Percentiles rank a stretch among this genome's conserved stretches.
phyloP scores from a whole-genome alignment of 495 filamentous ascomycete species.

The Neurospora sp. region DNA sequence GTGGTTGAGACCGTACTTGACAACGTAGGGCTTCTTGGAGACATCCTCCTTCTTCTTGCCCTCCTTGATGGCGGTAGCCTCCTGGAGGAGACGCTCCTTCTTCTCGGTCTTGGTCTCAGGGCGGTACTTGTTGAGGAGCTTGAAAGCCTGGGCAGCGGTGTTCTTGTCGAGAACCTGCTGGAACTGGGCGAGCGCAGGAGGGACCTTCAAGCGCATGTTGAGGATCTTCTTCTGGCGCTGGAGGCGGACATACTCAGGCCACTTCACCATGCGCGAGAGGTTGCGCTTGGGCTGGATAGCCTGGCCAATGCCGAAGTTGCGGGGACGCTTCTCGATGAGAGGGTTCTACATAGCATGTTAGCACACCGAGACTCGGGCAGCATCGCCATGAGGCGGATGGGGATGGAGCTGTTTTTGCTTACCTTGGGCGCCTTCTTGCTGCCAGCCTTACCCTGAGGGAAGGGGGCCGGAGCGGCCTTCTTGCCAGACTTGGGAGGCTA shows the following conservation, averaged over 20 bases:
- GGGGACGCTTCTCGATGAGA: constrained; percentile 92
- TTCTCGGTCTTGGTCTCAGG: constrained; percentile 99
- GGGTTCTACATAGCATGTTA: constrained; percentile 65
- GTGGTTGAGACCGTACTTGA: constrained; percentile 99
- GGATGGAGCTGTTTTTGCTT: constrained; percentile 23
- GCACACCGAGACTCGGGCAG: constrained; percentile 6
- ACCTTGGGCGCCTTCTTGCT: constrained; percentile 96
- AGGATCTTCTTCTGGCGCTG: constrained; percentile 99
- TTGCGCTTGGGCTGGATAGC: constrained; percentile 97
- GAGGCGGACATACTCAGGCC: constrained; percentile 96
- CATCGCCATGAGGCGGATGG: neutral
- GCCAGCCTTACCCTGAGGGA: constrained; percentile 87
- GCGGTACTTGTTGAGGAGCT: constrained; percentile 99
- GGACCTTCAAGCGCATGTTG: constrained; percentile 96
- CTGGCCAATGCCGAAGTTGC: constrained; percentile 99
- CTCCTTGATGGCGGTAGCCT: constrained; percentile 91
- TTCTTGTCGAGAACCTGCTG: constrained; percentile 95
- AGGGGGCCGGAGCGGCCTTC: constrained; percentile 91
- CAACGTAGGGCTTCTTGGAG: constrained; percentile 97
- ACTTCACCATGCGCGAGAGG: constrained; percentile 98
- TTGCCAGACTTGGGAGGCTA: constrained; percentile 96
- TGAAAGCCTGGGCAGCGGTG: constrained; percentile 90
- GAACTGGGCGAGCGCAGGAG: constrained; percentile 96
- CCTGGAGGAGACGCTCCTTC: constrained; percentile 97
- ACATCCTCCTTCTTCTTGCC: constrained; percentile 99